These are phyloP conservation scores for Scheffersomyces lignicola DNA, from an alignment of 1,139 yeast species.

Conservation along the genomic window DNA sequence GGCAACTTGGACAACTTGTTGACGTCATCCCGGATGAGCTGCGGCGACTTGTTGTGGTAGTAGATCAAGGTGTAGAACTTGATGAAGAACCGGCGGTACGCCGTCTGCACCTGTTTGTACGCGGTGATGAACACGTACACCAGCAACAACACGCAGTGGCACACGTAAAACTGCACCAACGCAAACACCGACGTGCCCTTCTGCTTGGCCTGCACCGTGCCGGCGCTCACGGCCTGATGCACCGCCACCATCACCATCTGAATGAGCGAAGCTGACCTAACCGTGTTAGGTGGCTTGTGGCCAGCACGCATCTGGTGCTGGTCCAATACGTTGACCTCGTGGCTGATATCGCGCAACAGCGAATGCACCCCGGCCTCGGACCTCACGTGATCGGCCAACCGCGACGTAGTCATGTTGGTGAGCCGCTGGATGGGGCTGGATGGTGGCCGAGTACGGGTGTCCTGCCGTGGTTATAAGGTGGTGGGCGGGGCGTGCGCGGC, in stretches of 20 bases:
- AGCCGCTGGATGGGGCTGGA: no score
- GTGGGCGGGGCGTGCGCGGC: no score
- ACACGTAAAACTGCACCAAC: constrained; percentile 15
- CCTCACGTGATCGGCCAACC: constrained; percentile 3
- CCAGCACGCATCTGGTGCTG: no score
- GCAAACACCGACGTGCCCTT: constrained; percentile 7
- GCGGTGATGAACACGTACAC: constrained; percentile 58
- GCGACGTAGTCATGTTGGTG: constrained; percentile 3
- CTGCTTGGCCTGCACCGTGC: neutral
- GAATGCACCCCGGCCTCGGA: constrained; percentile 3
- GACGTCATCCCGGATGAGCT: constrained; percentile 82
- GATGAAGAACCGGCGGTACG: constrained; percentile 56
- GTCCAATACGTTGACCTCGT: neutral
- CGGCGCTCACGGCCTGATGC: neutral
- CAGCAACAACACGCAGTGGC: constrained; percentile 43
- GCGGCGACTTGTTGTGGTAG: constrained; percentile 84
- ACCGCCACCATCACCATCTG: neutral
- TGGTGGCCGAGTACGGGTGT: no score
- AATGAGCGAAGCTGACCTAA: neutral
- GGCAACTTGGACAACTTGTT: constrained; percentile 74
- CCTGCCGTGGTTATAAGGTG: no score
- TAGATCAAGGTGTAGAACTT: constrained; percentile 65
- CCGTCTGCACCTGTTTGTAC: constrained; percentile 51
- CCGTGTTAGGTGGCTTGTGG: constrained; percentile 2
- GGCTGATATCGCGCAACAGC: neutral